Evolutionary conservation across 345 rosid genomes (phyloP).

Genomic region (Moricandia moricandioides): DNA sequence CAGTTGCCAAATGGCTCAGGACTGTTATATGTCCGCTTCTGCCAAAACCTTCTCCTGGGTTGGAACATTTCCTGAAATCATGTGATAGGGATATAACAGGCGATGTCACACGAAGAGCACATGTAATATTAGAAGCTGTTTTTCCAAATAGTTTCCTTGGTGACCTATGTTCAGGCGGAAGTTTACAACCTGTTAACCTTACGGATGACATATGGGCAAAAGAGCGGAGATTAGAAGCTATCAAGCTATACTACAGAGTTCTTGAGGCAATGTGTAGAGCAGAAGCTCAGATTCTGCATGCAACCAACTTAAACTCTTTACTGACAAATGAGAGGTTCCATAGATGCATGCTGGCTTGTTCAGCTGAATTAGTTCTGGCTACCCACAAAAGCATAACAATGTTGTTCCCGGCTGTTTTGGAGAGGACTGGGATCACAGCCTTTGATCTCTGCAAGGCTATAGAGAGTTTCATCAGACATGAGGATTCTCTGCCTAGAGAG

Average conservation of each 20-base stretch:
- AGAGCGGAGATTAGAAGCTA: constrained; percentile 81
- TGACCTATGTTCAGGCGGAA: constrained; percentile 60
- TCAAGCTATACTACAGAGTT: constrained; percentile 85
- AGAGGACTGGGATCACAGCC: constrained; percentile 95
- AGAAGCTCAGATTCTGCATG: constrained; percentile 79
- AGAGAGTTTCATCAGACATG: constrained; percentile 94
- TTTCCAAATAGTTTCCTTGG: constrained; percentile 73
- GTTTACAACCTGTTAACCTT: constrained; percentile 65
- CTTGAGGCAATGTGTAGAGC: constrained; percentile 95
- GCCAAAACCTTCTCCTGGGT: constrained; percentile 69
- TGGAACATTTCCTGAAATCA: constrained; percentile 66
- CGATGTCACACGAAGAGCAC: constrained; percentile 78
- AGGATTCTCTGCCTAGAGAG: constrained; percentile 95
- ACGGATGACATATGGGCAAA: constrained; percentile 98
- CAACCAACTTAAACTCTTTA: constrained; percentile 78
- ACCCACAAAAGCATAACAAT: constrained; percentile 90
- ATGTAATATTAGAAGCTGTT: constrained; percentile 85
- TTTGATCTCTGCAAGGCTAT: constrained; percentile 98
- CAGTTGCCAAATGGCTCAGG: constrained; percentile 97
- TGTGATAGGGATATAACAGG: constrained; percentile 80
- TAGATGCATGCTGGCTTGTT: constrained; percentile 96
- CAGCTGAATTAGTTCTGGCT: constrained; percentile 93
- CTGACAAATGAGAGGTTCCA: constrained; percentile 95
- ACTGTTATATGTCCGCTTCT: constrained; percentile 73
- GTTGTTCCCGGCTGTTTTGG: constrained; percentile 95